Conservation (phyloP, 495 filamentous ascomycete species). For the Hypoxylon subgilvum region DNA sequence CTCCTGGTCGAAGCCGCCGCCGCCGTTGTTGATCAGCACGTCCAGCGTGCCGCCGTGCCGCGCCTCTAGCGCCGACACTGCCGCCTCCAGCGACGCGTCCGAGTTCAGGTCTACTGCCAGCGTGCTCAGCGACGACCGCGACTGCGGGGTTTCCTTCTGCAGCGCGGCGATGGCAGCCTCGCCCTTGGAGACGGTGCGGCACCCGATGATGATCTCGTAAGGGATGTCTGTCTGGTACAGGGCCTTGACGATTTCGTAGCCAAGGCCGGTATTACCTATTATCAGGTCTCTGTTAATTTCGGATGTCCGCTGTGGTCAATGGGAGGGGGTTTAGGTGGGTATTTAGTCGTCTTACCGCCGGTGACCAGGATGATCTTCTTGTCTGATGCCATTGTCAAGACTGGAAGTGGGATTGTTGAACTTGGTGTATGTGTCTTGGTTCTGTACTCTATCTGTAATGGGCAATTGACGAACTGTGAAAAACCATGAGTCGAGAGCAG, state of each 20-base stretch:
- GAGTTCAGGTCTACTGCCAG: constrained; percentile 59
- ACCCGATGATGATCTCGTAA: constrained; percentile 57
- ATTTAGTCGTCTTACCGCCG: constrained; percentile 30
- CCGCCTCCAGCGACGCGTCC: constrained; percentile 58
- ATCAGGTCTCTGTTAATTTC: neutral
- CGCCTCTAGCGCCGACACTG: constrained; percentile 46
- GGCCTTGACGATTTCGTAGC: constrained; percentile 55
- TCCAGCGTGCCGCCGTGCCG: constrained; percentile 58
- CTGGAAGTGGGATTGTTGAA: neutral
- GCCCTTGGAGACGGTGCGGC: constrained; percentile 53
- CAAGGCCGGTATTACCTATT: constrained; percentile 56
- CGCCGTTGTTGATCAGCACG: constrained; percentile 61
- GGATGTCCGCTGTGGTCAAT: neutral
- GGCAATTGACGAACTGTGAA: neutral
- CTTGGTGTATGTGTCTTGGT: neutral
- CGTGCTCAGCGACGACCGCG: constrained; percentile 42
- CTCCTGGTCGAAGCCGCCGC: constrained; percentile 47
- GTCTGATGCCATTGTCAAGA: constrained; percentile 33
- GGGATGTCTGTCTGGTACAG: constrained; percentile 47
- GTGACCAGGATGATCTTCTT: constrained; percentile 42
- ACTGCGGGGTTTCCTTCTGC: constrained; percentile 45
- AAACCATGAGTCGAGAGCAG: too few species aligned
- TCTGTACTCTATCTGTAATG: neutral
- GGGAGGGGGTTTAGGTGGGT: neutral
- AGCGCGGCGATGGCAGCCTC: constrained; percentile 47